These are phyloP conservation scores for Mucor mucedo DNA, from an alignment of 371 early-diverging fungal species.

Conservation along the genomic window DNA sequence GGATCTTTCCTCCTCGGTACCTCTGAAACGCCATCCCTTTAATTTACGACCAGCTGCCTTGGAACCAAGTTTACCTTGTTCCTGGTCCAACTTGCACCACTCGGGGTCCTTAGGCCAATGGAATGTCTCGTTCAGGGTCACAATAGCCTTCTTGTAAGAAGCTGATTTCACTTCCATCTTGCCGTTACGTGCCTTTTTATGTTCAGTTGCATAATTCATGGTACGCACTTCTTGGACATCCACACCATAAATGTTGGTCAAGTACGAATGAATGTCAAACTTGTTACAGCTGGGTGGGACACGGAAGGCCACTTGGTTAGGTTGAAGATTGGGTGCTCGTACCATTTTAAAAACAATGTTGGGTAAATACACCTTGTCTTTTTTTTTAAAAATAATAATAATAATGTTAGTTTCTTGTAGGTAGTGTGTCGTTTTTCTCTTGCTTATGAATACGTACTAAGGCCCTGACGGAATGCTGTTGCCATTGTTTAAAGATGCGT, in stretches of 20 bases:
- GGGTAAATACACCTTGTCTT: constrained; percentile 87
- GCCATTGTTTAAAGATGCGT: constrained; percentile 27
- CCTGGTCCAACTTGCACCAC: constrained; percentile 37
- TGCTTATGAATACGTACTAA: constrained; percentile 35
- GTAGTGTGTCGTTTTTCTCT: not conserved
- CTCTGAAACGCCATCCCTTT: constrained; percentile 80
- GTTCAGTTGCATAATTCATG: constrained; percentile 73
- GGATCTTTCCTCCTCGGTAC: constrained; percentile 40
- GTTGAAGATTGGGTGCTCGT: constrained; percentile 79
- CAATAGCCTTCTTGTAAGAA: constrained; percentile 90
- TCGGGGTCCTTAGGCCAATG: constrained; percentile 78
- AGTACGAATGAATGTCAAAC: constrained; percentile 90
- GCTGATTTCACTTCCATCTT: constrained; percentile 47
- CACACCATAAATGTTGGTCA: constrained; percentile 86
- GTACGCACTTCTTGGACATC: constrained; percentile 89
- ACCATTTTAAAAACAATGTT: constrained; percentile 88
- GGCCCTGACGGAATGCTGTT: constrained; percentile 49
- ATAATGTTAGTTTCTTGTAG: not conserved
- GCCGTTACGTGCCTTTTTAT: constrained; percentile 59
- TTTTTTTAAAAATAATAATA: not conserved
- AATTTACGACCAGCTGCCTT: constrained; percentile 63
- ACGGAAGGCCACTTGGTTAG: constrained; percentile 92
- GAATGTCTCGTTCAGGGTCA: constrained; percentile 85
- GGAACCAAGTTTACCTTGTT: constrained; percentile 64
- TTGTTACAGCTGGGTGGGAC: constrained; percentile 94